A percentile compares a stretch with the other conserved stretches of the same genome.
Conservation (phyloP, 2,329 filamentous ascomycete genomes). For the Pseudogymnoascus verrucosus region DNA sequence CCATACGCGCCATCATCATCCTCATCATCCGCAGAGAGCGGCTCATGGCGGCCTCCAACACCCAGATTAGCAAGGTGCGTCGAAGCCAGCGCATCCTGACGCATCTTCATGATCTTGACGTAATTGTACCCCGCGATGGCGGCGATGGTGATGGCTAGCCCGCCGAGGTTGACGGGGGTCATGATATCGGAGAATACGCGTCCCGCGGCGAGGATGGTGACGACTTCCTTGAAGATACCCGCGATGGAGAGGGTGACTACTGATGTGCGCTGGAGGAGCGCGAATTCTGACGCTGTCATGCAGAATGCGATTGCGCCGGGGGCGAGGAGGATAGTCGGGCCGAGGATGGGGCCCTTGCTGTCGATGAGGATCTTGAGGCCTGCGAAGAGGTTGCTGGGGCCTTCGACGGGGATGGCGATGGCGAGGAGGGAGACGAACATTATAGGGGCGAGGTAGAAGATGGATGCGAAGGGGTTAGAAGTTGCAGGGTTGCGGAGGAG, state of each 20-base stretch:
- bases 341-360: constrained; percentile 58
- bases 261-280: constrained; percentile 85
- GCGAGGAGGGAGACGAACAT: constrained; percentile 82
- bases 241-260: constrained; percentile 95
- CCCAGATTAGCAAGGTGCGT: constrained; percentile 30
- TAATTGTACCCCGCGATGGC: constrained; percentile 91
- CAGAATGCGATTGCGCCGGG: constrained; percentile 86
- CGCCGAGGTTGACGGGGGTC: constrained; percentile 78
- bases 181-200: constrained; percentile 83
- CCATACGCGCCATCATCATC: neutral
- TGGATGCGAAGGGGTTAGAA: constrained; percentile 90
- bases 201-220: constrained; percentile 85
- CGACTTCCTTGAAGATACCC: constrained; percentile 97
- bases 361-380: constrained; percentile 57
- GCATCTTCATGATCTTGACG: constrained; percentile 88
- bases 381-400: constrained; percentile 56
- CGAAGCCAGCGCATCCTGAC: constrained; percentile 57
- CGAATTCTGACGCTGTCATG: constrained; percentile 96
- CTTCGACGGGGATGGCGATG: constrained; percentile 82
- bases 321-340: constrained; percentile 72
- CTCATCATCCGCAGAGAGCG: neutral
- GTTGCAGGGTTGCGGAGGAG: constrained; percentile 90
- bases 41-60: constrained; percentile 5
- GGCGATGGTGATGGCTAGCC: constrained; percentile 77
- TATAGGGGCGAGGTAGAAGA: constrained; percentile 94